phyloP scores from a whole-genome alignment of 495 filamentous ascomycete genomes.

The Penicillium cinerascens region DNA sequence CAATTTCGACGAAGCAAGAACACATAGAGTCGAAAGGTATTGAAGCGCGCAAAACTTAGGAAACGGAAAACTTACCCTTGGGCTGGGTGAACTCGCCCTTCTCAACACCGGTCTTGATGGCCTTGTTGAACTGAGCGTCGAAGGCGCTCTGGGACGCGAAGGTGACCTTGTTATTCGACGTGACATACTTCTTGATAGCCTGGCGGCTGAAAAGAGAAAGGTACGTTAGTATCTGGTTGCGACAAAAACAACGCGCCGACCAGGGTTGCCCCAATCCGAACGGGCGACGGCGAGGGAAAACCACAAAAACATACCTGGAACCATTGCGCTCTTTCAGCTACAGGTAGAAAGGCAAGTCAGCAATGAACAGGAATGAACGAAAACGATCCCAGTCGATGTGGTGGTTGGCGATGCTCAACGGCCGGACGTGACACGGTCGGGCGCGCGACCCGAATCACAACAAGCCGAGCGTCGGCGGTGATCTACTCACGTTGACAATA shows the following conservation, averaged over 20 bases:
- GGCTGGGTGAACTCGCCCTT: conserved; percentile 87
- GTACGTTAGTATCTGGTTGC: conserved; percentile 12
- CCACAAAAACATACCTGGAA: conserved; percentile 52
- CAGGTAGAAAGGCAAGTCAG: conserved; percentile 31
- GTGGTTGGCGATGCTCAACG: conserved; percentile 23
- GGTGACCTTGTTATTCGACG: conserved; percentile 86
- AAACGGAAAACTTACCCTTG: conserved; percentile 68
- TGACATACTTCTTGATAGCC: conserved; percentile 97
- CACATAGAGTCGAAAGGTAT: neutral
- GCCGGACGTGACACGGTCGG: conserved; percentile 45
- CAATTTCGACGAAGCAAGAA: neutral
- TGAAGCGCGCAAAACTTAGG: conserved; percentile 1
- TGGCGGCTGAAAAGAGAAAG: conserved; percentile 63
- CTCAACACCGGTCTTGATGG: conserved; percentile 83
- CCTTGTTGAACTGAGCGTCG: conserved; percentile 89
- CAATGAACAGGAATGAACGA: conserved; percentile 21
- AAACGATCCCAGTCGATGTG: conserved; percentile 17
- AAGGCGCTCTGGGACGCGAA: conserved; percentile 68
- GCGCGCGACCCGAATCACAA: conserved; percentile 39
- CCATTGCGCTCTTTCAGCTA: conserved; percentile 66
- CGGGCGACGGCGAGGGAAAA: conserved; percentile 13
- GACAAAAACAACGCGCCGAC: conserved; percentile 4
- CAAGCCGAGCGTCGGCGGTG: conserved; percentile 28
- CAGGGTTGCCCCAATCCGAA: conserved; percentile 2
- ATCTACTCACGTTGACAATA: conserved; percentile 61